Base-by-base conservation (phyloP, 1,284 basidiomycete species). In the Fistulinella cinereoalba region DNA sequence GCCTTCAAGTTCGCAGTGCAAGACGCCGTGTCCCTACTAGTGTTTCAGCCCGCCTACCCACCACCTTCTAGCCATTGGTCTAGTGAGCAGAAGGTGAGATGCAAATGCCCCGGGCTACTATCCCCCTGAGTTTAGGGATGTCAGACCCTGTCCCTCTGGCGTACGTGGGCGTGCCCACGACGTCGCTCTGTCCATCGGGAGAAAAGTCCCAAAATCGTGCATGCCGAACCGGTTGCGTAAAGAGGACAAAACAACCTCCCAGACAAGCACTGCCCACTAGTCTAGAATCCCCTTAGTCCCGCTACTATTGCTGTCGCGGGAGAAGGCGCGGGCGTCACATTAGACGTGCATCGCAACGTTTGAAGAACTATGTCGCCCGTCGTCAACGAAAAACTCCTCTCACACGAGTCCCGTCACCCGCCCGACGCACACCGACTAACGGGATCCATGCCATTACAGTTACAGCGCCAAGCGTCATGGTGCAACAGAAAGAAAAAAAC, bases 231-330 rank as follows among this genome's bases (percentile, higher is more conserved):
- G 11, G 29, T 15, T 15, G 13, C 29, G 29, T 31, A 31, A 31
- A 11, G n/a, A n/a, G n/a, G n/a, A n/a, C n/a, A n/a, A 32, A 15
- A 32, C 16, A 7, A 3, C 27, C 12, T 49, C 38, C 34, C 45
- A 38, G 28, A 29, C 25, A 3, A 23, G 33, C 55, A 56, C 52
- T 49, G 52, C 57, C 47, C 9, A 16, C 10, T 15, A n/a, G 6
- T 15, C 7, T 15, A 13, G 11, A 6, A 31, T 5, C 28, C 11
- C 15, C 28, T 9, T 9, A 12, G 5, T 31, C 28, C 15, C 13
- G 11, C 25, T 27, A 7, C 8, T 12, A 27, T 27, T 27, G 25
- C 25, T 31, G 7, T 32, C 31, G 31, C 31, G 31, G 31, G 31
- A 32, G 31, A 32, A 32, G 11, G 28, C 6, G 15, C 28, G 5